Evolutionary conservation across 108 stramenopile species (phyloP).

Genomic region (Conticribra weissflogii): DNA sequence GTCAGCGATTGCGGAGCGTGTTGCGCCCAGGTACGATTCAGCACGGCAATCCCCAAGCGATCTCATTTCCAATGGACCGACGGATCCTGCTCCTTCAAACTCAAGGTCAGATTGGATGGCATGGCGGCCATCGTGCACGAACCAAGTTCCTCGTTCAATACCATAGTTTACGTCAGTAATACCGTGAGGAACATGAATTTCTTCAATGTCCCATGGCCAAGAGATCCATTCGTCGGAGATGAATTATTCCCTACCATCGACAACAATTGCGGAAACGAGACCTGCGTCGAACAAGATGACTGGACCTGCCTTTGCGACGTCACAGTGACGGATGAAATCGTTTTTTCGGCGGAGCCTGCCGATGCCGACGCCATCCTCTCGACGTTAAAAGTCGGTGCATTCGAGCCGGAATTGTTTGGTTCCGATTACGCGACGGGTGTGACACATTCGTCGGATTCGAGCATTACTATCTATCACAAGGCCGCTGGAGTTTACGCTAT

Average conservation of each 20-base stretch:
- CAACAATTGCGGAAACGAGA: constrained; percentile 31
- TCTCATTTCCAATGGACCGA: neutral
- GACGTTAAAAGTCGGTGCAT: constrained; percentile 30
- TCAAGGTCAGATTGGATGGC: constrained; percentile 37
- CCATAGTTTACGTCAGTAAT: neutral
- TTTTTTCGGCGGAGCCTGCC: constrained; percentile 28
- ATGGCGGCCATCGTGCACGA: constrained; percentile 37
- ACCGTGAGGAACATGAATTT: constrained; percentile 15
- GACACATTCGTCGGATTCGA: constrained; percentile 7
- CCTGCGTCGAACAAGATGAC: constrained; percentile 7
- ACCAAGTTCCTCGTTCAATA: neutral
- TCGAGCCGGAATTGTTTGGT: constrained; percentile 22
- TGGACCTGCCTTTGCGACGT: constrained; percentile 41
- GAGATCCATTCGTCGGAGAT: constrained; percentile 17
- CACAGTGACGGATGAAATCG: constrained; percentile 28
- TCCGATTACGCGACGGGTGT: constrained; percentile 1
- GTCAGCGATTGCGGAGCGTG: neutral
- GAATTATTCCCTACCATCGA: constrained; percentile 22
- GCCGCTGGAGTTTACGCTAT: constrained; percentile 3
- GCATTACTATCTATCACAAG: constrained; percentile 20
- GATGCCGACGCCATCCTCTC: constrained; percentile 17
- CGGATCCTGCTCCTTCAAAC: neutral
- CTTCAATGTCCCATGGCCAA: constrained; percentile 28
- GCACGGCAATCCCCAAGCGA: neutral
- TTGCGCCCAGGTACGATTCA: neutral